Evolutionary conservation across 257 asterid genomes (phyloP).

Genomic region (Solanum pimpinellifolium): DNA sequence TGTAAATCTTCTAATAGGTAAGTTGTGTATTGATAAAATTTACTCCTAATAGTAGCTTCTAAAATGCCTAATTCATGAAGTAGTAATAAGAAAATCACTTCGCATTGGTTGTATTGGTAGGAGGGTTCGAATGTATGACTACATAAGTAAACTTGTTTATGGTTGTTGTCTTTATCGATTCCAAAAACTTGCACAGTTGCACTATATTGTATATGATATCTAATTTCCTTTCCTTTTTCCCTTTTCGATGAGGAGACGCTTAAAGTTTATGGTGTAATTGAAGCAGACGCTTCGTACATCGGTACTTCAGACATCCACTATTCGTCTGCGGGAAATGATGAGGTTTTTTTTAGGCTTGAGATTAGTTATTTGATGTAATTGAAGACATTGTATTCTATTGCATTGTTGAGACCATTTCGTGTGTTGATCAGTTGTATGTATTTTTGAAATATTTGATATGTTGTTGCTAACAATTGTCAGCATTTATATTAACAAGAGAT

Average conservation of each 20-base stretch:
- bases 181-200: too few species aligned
- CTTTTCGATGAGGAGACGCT: neutral
- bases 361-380: neutral
- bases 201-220: too few species aligned
- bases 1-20: too few species aligned
- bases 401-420: neutral
- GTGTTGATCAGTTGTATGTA: neutral
- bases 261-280: neutral
- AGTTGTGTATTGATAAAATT: too few species aligned
- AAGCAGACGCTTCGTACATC: neutral
- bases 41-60: too few species aligned
- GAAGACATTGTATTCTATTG: neutral
- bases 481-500: neutral
- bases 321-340: neutral
- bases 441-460: neutral
- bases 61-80: too few species aligned
- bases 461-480: neutral
- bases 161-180: too few species aligned
- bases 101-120: too few species aligned
- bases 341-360: neutral
- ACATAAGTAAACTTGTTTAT: too few species aligned
- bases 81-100: too few species aligned
- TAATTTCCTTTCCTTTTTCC: too few species aligned
- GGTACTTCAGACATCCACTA: neutral
- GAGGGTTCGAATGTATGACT: too few species aligned